Evolutionary conservation across 2,329 filamentous ascomycete species (phyloP), one percentile per base, ranked within the genome.

Genomic region (Alternaria postmessia): DNA sequence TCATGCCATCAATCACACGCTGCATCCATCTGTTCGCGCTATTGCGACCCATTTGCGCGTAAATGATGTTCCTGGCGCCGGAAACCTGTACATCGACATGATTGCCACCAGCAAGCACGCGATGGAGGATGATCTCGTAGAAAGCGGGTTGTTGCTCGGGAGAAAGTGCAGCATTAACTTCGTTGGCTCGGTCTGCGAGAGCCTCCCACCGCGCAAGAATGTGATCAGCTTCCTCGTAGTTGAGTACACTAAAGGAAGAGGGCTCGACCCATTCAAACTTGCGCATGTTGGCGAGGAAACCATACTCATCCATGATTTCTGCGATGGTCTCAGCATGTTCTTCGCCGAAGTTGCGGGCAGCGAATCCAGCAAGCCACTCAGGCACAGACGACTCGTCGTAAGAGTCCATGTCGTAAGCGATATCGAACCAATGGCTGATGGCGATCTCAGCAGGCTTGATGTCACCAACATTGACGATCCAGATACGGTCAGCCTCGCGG

Each of bases 381-480:
- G 80, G 78, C 0, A 86, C 84, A 54, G 84, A 86, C 47, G 86
- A 82, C 52, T 84, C 81, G n/a, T 82, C 81, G 82, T 86, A 89
- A 1, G 78, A 72, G 20, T 84, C 77, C 22, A 86, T 84, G 68
- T 91, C 86, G 71, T 91, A 91, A 1, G 88, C 89, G 61, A 91
- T 81, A 64, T 90, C 88, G 63, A 91, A 80, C 78, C 88, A 90
- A 74, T 91, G 88, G 69, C 81, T 87, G 71, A 91, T 87, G 20
- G 88, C 87, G 16, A 90, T 82, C 78, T 91, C 87, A 47, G 88
- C 80, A 0, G 86, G 86, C 76, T 90, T 90, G 62, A 90, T 81
- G 68, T 90, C 88, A 41, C 87, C 88, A 20, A 90, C 86, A 63
- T 90, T 90, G 65, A 89, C 86, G 43, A 90, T 83, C 88, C 88